Conservation (phyloP, 768 basidiomycete species). For the Lactarius vividus region DNA sequence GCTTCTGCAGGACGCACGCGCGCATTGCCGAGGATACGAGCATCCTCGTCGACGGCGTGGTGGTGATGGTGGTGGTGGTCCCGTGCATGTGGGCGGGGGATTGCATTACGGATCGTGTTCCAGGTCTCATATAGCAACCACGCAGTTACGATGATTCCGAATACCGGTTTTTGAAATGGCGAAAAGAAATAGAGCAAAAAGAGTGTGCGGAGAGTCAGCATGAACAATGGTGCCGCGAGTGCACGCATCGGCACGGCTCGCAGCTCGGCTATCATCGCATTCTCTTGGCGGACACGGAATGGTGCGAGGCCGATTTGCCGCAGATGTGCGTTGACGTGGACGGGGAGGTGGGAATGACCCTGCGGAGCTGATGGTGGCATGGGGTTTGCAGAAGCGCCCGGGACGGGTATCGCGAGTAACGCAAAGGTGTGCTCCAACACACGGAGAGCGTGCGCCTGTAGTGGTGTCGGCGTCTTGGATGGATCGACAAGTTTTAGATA, state of each 20-base stretch:
- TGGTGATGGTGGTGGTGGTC: slow-evolving; percentile 13
- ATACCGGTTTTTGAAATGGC: slow-evolving; percentile 28
- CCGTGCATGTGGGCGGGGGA: slow-evolving; percentile 15
- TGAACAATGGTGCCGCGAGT: slow-evolving; percentile 25
- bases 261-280: slow-evolving; percentile 26
- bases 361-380: slow-evolving; percentile 4
- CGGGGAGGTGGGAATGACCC: slow-evolving; percentile 16
- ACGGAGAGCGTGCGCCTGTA: slow-evolving; percentile 26
- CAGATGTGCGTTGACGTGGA: slow-evolving; percentile 22
- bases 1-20: slow-evolving; percentile 13
- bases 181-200: slow-evolving; percentile 29
- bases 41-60: slow-evolving; percentile 5
- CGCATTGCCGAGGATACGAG: slow-evolving; percentile 4
- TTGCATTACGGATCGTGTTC: slow-evolving; percentile 28
- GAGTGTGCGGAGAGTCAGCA: slow-evolving; percentile 25
- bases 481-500: slow-evolving; percentile 25
- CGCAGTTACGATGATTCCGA: slow-evolving; percentile 23
- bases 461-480: slow-evolving; percentile 22
- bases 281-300: slow-evolving; percentile 23
- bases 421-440: slow-evolving; percentile 27
- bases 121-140: slow-evolving; percentile 29
- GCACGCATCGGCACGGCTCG: slow-evolving; percentile 28
- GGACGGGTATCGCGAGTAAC: slow-evolving; percentile 19
- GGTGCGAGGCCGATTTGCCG: slow-evolving; percentile 27
- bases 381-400: slow-evolving; percentile 3